Conservation (phyloP, 495 filamentous ascomycete species). For the Xylaria scruposa region DNA sequence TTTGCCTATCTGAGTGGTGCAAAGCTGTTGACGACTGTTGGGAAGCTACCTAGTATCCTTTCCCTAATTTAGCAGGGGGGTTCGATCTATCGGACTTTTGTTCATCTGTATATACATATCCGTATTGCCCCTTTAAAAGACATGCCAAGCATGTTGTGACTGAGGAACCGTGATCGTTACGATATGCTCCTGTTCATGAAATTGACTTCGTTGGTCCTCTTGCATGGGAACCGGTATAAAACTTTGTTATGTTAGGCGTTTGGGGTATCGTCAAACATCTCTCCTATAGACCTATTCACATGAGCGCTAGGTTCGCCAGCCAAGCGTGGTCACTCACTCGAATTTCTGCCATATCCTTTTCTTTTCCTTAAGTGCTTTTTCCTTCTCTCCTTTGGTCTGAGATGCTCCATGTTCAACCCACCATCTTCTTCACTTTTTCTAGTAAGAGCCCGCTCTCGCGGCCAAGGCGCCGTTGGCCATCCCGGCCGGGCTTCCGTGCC, state of each 20-base stretch:
- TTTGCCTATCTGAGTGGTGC: not conserved
- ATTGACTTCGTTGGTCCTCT: not conserved
- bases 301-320: not conserved
- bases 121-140: not conserved
- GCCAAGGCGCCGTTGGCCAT: slow-evolving; percentile 84
- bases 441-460: slow-evolving; percentile 83
- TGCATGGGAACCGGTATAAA: not conserved
- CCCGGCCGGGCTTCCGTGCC: slow-evolving; percentile 73
- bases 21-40: not conserved
- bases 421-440: slow-evolving; percentile 77
- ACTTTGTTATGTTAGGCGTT: not conserved
- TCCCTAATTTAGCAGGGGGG: not conserved
- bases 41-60: not conserved
- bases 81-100: not conserved
- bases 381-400: not conserved
- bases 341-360: not conserved
- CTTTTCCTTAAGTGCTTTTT: not conserved
- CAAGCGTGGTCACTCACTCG: not conserved
- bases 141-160: not conserved
- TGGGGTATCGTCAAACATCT: slow-evolving; percentile 22
- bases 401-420: slow-evolving; percentile 47
- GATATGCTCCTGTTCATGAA: not conserved
- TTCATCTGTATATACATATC: not conserved
- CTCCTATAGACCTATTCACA: not conserved
- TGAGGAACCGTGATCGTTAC: not conserved